Evolutionary conservation across 1,284 basidiomycete species (phyloP).

Genomic region (Rhodotorula glutinis): DNA sequence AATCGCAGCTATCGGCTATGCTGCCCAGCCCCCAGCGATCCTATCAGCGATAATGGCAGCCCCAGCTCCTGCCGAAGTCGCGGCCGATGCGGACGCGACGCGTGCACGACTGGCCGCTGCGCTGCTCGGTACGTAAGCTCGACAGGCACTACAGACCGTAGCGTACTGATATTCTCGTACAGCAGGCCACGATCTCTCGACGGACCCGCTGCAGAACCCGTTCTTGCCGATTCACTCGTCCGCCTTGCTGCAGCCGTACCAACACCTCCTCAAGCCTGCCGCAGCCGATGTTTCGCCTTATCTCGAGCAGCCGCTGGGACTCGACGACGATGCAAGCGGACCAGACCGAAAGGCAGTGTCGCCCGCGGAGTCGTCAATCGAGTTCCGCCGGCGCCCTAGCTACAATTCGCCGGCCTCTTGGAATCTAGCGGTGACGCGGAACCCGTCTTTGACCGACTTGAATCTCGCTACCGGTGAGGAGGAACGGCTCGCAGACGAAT

Average conservation of each 20-base stretch:
- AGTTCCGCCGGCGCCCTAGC: neutral
- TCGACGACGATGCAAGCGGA: neutral
- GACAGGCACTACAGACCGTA: neutral
- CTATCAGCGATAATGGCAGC: neutral
- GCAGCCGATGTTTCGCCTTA: neutral
- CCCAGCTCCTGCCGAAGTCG: neutral
- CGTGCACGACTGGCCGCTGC: slow-evolving; percentile 24
- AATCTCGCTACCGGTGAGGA: slow-evolving; percentile 15
- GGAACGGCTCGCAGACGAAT: slow-evolving; percentile 26
- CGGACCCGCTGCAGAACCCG: neutral
- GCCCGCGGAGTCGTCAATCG: neutral
- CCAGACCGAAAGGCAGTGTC: neutral
- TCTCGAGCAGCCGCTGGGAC: neutral
- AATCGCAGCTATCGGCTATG: no score
- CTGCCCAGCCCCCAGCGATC: no score
- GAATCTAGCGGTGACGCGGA: neutral
- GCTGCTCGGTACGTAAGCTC: slow-evolving; percentile 17
- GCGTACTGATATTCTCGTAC: neutral
- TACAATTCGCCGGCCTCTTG: neutral
- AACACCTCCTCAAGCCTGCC: slow-evolving; percentile 23
- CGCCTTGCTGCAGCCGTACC: slow-evolving; percentile 27
- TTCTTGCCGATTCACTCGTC: slow-evolving; percentile 1
- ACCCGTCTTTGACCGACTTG: neutral
- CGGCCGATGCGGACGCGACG: neutral
- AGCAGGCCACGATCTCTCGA: slow-evolving; percentile 21